These are phyloP conservation scores for Paramyrothecium sp. DNA, from an alignment of 2,329 filamentous ascomycete genomes.

Conservation along the genomic window DNA sequence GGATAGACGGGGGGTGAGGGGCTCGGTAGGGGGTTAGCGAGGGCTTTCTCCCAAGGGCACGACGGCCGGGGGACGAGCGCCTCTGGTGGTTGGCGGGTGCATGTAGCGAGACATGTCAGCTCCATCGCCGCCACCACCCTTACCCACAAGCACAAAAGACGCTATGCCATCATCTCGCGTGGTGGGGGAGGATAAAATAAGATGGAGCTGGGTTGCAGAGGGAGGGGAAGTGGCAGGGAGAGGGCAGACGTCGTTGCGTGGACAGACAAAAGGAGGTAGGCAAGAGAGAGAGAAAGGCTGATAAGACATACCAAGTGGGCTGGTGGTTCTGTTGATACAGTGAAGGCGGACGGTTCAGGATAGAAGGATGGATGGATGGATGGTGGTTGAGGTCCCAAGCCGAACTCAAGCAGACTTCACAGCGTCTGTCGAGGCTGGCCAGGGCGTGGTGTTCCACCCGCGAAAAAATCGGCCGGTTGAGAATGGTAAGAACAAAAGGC, in stretches of 20 bases:
- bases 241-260: background rate
- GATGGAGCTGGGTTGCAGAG: background rate
- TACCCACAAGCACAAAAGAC: conserved; percentile 1
- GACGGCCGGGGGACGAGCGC: background rate
- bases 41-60: background rate
- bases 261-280: background rate
- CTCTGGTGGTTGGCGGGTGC: background rate
- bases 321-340: background rate
- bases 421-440: background rate
- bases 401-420: background rate
- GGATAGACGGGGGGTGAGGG: background rate
- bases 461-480: background rate
- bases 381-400: background rate
- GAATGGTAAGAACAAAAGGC: background rate
- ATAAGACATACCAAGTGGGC: background rate
- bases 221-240: background rate
- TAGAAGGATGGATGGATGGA: too few species aligned
- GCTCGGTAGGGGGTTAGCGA: background rate
- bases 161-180: conserved; percentile 6
- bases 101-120: background rate
- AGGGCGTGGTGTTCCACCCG: background rate
- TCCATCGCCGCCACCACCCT: background rate
- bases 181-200: conserved; percentile 3
- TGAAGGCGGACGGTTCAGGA: background rate
- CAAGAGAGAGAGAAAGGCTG: too few species aligned